phyloP scores from a whole-genome alignment of 2,329 filamentous ascomycete genomes.

The Xylaria multiplex region DNA sequence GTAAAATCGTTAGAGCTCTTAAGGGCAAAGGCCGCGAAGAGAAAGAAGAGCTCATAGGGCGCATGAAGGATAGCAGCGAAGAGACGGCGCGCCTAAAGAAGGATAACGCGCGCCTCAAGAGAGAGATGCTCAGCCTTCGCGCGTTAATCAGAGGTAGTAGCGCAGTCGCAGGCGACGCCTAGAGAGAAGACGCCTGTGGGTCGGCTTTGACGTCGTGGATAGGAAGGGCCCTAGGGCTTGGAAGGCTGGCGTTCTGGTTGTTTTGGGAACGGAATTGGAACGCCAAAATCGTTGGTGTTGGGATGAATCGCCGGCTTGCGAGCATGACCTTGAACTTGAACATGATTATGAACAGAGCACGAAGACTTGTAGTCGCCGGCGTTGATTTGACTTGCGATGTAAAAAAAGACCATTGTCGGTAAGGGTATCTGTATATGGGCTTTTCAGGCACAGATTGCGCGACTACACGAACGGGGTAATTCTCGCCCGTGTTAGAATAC shows the following conservation, averaged over 20 bases:
- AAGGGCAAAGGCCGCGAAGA: conserved; percentile 78
- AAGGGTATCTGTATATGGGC: conserved; percentile 17
- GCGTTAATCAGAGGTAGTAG: conserved; percentile 59
- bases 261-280: conserved; percentile 38
- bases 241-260: conserved; percentile 38
- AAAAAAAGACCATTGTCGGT: conserved; percentile 15
- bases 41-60: conserved; percentile 78
- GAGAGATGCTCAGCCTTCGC: conserved; percentile 79
- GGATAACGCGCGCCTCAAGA: conserved; percentile 84
- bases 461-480: background rate
- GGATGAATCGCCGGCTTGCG: conserved; percentile 16
- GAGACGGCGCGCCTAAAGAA: conserved; percentile 81
- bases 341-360: conserved; percentile 16
- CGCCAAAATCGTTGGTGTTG: conserved; percentile 35
- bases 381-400: conserved; percentile 13
- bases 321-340: conserved; percentile 19
- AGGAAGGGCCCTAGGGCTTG: conserved; percentile 27
- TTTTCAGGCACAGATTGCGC: conserved; percentile 4
- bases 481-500: conserved; percentile 6
- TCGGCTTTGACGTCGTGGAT: conserved; percentile 30
- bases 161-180: conserved; percentile 42
- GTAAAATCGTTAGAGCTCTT: conserved; percentile 81
- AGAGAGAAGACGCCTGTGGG: conserved; percentile 42
- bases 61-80: conserved; percentile 78
- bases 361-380: conserved; percentile 3